phyloP scores from a whole-genome alignment of 257 asterid genomes.

The Anisodus tanguticus region DNA sequence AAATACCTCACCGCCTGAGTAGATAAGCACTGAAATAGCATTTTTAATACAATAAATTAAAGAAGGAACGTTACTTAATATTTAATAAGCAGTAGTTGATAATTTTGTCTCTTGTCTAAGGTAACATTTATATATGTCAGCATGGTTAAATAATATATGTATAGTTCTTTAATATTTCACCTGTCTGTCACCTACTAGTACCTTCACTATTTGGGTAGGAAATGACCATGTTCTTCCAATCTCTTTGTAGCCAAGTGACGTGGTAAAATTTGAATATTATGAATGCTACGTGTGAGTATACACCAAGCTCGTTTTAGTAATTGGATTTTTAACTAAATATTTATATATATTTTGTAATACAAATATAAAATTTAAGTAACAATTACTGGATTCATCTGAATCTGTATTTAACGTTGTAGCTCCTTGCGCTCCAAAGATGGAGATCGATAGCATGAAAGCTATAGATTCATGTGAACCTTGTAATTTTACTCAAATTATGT shows the following conservation, averaged over 20 bases:
- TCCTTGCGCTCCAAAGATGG: no score
- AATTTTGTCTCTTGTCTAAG: not conserved
- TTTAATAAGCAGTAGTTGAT: not conserved
- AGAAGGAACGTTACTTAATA: no score
- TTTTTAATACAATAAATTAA: not conserved
- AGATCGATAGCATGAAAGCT: no score
- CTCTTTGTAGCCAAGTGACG: not conserved
- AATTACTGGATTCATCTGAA: not conserved
- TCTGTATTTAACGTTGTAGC: not conserved
- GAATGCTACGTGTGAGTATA: not conserved
- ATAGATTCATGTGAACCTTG: no score
- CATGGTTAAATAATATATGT: not conserved
- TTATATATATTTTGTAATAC: no score
- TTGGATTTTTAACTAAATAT: not conserved
- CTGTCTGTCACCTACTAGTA: not conserved
- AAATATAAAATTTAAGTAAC: not conserved
- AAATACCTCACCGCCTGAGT: no score
- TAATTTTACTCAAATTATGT: not conserved
- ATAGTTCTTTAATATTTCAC: not conserved
- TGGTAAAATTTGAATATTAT: not conserved
- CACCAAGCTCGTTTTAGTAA: not conserved
- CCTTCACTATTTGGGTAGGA: not conserved
- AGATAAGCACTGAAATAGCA: not conserved
- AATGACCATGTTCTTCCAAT: not conserved
- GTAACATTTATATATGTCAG: constrained; percentile 11